phyloP scores from a whole-genome alignment of 2,329 filamentous ascomycete genomes.

The Teratosphaeria nubilosa region DNA sequence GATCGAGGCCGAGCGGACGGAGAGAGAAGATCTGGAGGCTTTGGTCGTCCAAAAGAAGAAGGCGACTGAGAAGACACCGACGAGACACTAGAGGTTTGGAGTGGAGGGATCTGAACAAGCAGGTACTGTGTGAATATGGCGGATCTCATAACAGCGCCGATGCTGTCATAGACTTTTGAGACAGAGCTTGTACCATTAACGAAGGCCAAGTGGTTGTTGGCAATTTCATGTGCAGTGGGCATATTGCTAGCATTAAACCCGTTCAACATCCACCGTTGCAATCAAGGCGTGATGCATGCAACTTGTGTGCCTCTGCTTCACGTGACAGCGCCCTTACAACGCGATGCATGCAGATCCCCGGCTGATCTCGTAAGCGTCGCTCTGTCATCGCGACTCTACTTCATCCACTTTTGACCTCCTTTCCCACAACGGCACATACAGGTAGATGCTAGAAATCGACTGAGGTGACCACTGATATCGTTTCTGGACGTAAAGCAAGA shows the following conservation, averaged over 20 bases:
- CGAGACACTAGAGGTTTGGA: background rate
- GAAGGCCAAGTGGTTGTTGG: background rate
- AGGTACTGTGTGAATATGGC: background rate
- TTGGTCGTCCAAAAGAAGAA: constrained; percentile 47
- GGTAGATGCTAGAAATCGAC: too few species aligned
- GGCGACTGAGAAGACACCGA: constrained; percentile 6
- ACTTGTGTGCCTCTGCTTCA: background rate
- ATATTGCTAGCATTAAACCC: background rate
- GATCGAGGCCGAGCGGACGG: constrained; percentile 56
- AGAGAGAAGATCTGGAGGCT: constrained; percentile 59
- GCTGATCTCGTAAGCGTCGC: background rate
- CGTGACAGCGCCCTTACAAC: background rate
- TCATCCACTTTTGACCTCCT: background rate
- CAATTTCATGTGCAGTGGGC: background rate
- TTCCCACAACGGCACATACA: background rate
- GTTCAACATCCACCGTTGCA: background rate
- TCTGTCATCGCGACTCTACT: background rate
- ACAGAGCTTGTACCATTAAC: background rate
- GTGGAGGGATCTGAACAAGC: background rate
- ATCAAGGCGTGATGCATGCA: background rate
- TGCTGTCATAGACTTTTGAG: background rate
- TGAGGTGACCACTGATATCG: background rate
- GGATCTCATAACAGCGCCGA: background rate
- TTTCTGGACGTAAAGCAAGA: background rate
- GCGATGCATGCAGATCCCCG: background rate